Evolutionary conservation across 345 rosid species (phyloP), one percentile per base, ranked within the genome.

Genomic region (Turnera subulata): DNA sequence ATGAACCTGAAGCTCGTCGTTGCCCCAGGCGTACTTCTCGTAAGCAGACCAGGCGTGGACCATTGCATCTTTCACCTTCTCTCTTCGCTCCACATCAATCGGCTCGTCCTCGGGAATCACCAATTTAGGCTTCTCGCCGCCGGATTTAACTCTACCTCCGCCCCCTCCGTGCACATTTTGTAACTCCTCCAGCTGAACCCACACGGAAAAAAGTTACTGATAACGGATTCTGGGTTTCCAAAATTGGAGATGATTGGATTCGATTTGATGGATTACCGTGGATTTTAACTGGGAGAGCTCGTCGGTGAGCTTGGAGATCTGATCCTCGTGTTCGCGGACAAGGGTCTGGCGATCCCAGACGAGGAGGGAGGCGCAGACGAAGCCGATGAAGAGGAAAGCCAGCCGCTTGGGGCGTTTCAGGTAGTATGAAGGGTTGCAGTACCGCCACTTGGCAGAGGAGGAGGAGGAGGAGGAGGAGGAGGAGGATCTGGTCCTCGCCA

Each of bases 11-110:
- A 94, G 97, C 69, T 94, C 97, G 59, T 94, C 99, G 33, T 83
- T 69, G 50, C 97, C 99, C 99, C 96, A 88, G 2, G 97, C 97
- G 77, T 86, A 94, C 72, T 84, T 94, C 61, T 94, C 99, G 74
- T 90, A 90, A 43, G 96, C 84, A 64, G 73, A 77, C 97, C 99
- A 94, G 13, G 95, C 99, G 76, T 94, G 96, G 58, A 86, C 49
- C 99, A 94, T 94, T 38, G 99, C 96, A 65, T 88, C 96, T 75
- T 83, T 90, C 19, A 90, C 96, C 80, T 83, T 88, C 78, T 86
- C 88, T 73, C 91, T 78, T 54, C 96, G 80, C 57, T 84, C 78
- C 38, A 55, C 58, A 22, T 78, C 92, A 44, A 80, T 59, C 13
- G 91, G 95, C 66, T 86, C 80, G 33, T 89, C 91, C 62, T 32